These are phyloP conservation scores for Megacollybia marginata DNA, from an alignment of 768 basidiomycete genomes.

Conservation along the genomic window DNA sequence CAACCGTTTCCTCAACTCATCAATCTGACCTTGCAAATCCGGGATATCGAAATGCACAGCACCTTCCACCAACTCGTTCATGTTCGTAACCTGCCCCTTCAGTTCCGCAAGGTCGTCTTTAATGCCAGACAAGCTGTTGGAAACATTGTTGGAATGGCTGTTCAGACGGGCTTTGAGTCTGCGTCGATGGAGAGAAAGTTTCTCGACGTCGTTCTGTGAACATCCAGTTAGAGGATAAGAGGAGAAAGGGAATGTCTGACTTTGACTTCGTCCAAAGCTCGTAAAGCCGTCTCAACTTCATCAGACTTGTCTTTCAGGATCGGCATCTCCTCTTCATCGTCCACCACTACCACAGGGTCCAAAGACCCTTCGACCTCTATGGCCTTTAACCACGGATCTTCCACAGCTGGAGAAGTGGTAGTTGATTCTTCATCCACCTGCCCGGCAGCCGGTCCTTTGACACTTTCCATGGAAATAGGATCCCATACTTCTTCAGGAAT, in stretches of 20 bases:
- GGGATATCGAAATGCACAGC: conserved; percentile 21
- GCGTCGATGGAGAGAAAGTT: conserved; percentile 30
- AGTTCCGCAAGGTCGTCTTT: conserved; percentile 24
- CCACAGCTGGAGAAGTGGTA: too few relatives aligned
- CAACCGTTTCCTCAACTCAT: conserved; percentile 25
- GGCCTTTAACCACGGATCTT: too few relatives aligned
- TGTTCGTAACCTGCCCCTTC: conserved; percentile 24
- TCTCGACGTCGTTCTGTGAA: conserved; percentile 26
- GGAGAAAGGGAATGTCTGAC: conserved; percentile 2
- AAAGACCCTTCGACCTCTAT: not conserved
- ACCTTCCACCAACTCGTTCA: conserved; percentile 30
- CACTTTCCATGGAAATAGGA: not conserved
- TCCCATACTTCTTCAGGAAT: not conserved
- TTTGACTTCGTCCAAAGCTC: conserved; percentile 7
- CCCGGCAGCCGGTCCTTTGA: not conserved
- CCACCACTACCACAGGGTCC: not conserved
- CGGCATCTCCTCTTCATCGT: conserved; percentile 1
- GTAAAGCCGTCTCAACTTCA: conserved; percentile 5
- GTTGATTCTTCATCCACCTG: too few relatives aligned
- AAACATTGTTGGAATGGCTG: conserved; percentile 20
- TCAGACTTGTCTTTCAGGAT: conserved; percentile 3
- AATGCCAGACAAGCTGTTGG: too few relatives aligned
- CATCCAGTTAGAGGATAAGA: conserved; percentile 1
- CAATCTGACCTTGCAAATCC: conserved; percentile 28
- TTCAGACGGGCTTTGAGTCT: conserved; percentile 37